phyloP scores from a whole-genome alignment of 169 alveolate species.

The Eimeria acervulina region DNA sequence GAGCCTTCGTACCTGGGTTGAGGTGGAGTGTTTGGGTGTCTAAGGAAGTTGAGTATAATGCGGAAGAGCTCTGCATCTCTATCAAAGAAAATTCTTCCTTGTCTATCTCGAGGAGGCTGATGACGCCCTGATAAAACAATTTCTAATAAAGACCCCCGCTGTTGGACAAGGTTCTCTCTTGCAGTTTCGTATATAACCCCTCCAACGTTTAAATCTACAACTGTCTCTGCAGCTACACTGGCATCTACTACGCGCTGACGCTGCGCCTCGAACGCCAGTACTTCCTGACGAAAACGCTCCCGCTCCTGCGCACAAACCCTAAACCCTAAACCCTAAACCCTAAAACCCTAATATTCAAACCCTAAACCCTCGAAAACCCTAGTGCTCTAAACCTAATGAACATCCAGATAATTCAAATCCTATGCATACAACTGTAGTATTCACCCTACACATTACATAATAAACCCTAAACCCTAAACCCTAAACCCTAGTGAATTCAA shows the following conservation, averaged over 20 bases:
- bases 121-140: constrained; percentile 91
- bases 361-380: too few relatives aligned
- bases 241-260: constrained; percentile 87
- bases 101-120: constrained; percentile 91
- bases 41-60: constrained; percentile 90
- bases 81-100: constrained; percentile 93
- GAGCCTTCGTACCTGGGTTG: constrained; percentile 55
- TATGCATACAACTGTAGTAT: too few relatives aligned
- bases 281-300: constrained; percentile 79
- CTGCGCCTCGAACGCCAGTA: constrained; percentile 82
- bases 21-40: constrained; percentile 82
- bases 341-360: background rate
- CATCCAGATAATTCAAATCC: too few relatives aligned
- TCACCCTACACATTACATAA: too few relatives aligned
- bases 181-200: constrained; percentile 94
- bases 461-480: too few relatives aligned
- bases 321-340: constrained; percentile 18
- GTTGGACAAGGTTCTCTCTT: constrained; percentile 91
- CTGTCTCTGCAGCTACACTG: constrained; percentile 93
- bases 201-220: constrained; percentile 93
- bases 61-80: constrained; percentile 93
- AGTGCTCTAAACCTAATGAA: too few relatives aligned
- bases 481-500: too few relatives aligned
- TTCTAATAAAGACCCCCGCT: constrained; percentile 90
- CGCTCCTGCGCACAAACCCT: background rate